Percentiles rank a stretch among this genome's conserved stretches.
These are phyloP conservation scores for Nidula microcarpa DNA, from an alignment of 768 basidiomycete species.

Conservation along the genomic window DNA sequence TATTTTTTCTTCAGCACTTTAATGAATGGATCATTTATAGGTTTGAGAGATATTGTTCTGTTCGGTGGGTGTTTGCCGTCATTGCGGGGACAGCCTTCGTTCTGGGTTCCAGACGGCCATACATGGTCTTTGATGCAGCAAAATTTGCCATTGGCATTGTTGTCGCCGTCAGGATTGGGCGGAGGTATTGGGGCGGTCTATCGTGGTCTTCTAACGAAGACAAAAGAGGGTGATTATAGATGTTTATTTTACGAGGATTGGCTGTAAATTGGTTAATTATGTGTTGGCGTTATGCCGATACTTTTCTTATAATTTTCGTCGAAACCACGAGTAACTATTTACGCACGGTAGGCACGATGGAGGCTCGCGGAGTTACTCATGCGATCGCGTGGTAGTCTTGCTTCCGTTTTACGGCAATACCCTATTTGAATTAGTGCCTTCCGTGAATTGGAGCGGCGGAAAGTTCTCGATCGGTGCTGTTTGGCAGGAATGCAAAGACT, in stretches of 20 bases:
- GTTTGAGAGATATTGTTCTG: constrained; percentile 35
- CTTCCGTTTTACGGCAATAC: too few species aligned
- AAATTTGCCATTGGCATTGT: constrained; percentile 44
- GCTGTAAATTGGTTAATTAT: too few species aligned
- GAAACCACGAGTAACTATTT: too few species aligned
- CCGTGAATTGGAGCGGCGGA: too few species aligned
- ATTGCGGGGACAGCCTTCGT: constrained; percentile 56
- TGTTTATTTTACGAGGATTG: background rate
- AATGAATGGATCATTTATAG: constrained; percentile 15
- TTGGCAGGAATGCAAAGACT: too few species aligned
- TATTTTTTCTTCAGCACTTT: constrained; percentile 7
- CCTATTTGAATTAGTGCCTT: too few species aligned
- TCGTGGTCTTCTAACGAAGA: constrained; percentile 19
- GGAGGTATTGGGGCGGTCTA: constrained; percentile 44
- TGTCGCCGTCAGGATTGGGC: constrained; percentile 43
- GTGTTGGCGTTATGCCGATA: too few species aligned
- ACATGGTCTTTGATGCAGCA: constrained; percentile 61
- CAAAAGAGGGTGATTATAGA: background rate
- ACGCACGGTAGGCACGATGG: too few species aligned
- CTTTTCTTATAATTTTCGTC: too few species aligned
- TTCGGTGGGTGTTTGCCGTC: constrained; percentile 50
- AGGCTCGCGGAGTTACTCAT: too few species aligned
- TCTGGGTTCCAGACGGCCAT: constrained; percentile 64
- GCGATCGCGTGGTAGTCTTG: too few species aligned
- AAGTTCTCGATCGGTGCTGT: too few species aligned